Base-by-base conservation (phyloP, 257 asterid species). In the Oldenlandia corymbosa region DNA sequence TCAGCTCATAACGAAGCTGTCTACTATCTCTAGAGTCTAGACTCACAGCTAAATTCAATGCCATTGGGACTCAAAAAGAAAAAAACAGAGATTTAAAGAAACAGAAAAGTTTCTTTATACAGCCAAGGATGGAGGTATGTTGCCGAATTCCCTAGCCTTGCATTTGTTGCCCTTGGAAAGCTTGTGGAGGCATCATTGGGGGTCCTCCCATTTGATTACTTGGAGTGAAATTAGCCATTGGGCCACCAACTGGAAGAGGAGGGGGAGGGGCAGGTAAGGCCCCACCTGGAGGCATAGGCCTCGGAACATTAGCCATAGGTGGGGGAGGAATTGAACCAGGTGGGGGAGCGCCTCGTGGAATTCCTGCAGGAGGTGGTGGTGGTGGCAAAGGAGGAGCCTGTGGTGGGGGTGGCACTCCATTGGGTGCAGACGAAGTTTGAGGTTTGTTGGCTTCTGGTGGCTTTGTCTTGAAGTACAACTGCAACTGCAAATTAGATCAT, bases 201-300 rank as follows among this genome's bases (percentile, higher is more conserved):
- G 94, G 97, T 76, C 95, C 76, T 34, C 93, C 93, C 85, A 92
- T 83, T 55, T 85, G 96, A 24, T 71, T 62, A 41, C 96, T 94
- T 7, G 95, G 92, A 48, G 93, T 90, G 66, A 90, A 90, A 72
- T 90, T 87, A 18, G 91, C 69, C 95, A 87, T 89, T 6, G 91
- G 71, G 58, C 91, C 94, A 70, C 85, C 54, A 39, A 93, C 88
- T 18, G 74, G 80, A 18, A 90, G 81, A 17, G 96, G 96, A n/a
- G 96, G 99, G 24, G 96, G 97, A 6, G 97, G 97, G 27, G 96
- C 94, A 28, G 98, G 97, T 67, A 89, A 64, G 64, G 82, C 81
- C 36, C 95, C 97, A 58, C 97, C 98, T 0, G 95, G 97, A n/a
- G 95, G 98, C 96, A 88, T 88, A 52, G 98, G 95, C 81, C 96